A percentile compares a stretch with the other conserved stretches of the same genome.
Conservation (phyloP, 2,329 filamentous ascomycete species). For the Penicillium brevicompactum region DNA sequence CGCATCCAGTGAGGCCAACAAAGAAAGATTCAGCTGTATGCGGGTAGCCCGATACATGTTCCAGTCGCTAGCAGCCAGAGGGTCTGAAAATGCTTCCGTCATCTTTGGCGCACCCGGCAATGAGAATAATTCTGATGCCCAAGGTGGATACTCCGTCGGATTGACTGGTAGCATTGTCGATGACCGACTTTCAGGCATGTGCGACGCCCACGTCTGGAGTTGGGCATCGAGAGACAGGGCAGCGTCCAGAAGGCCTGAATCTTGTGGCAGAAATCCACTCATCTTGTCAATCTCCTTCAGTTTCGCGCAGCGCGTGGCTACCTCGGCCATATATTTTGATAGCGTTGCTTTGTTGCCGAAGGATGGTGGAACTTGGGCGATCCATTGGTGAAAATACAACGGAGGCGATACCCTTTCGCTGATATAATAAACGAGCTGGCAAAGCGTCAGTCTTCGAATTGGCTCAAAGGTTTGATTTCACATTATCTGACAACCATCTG, state of each 20-base stretch:
- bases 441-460: background rate
- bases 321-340: background rate
- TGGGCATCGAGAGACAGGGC: background rate
- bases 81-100: constrained; percentile 1
- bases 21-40: constrained; percentile 8
- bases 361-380: constrained; percentile 10
- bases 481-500: no score
- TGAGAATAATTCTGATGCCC: constrained; percentile 2
- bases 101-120: constrained; percentile 5
- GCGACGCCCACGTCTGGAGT: background rate
- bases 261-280: background rate
- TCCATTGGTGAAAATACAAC: constrained; percentile 3
- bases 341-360: constrained; percentile 4
- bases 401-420: constrained; percentile 3
- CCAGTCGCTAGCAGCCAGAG: constrained; percentile 10
- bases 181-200: constrained; percentile 1
- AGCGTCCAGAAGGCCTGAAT: background rate
- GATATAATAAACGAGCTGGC: background rate
- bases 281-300: background rate
- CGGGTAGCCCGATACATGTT: constrained; percentile 12
- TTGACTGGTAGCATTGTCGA: background rate
- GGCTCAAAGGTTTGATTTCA: no score
- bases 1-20: constrained; percentile 1
- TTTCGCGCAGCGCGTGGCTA: background rate
- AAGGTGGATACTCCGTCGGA: background rate